Base-by-base conservation (phyloP, 1,284 basidiomycete genomes). In the Ustilago tritici region DNA sequence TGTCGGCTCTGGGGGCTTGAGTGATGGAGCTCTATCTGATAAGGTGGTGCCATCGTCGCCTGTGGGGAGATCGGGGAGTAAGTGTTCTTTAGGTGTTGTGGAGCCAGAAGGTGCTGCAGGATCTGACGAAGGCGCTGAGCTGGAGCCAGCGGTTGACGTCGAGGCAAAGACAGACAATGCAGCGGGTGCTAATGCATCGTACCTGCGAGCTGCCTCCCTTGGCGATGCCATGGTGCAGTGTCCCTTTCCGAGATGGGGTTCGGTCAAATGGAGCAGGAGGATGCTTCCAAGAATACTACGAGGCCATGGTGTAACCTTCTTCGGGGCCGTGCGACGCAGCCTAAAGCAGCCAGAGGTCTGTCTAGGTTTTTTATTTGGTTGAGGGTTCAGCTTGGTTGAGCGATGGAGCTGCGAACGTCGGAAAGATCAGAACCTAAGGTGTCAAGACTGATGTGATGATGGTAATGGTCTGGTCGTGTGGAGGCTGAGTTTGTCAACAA, bases 401-500 rank as follows among this genome's bases (percentile, higher is more conserved):
- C n/a, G 36, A 35, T 43, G 55, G 15, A 32, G 58, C 19, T 32
- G 31, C 19, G 28, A 17, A 36, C 36, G 59, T 8, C 23, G 31
- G 14, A 50, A 12, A 23, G 9, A 28, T 31, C 28, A 50, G 49
- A 50, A 50, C 23, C 49, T 34, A 31, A 61, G 46, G 43, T 47
- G 3, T 28, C 23, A 28, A 28, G 3, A 28, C 23, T 28, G 57
- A 47, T 64, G 15, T 23, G 49, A 50, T 14, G 31, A 32, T 23
- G 9, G 49, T 32, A 14, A 50, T 54, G 53, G 34, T 49, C 19
- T 23, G 61, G 32, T 61, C 54, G 61, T 65, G 70, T 73, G 70
- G 70, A 73, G 70, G 65, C 65, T 73, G 61, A 73, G 70, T 61
- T 61, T 35, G n/a, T 23, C n/a, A 61, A 28, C 47, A 59, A 62